Evolutionary conservation across 495 filamentous ascomycete genomes (phyloP).

Genomic region (Chaetomidium leptoderma): DNA sequence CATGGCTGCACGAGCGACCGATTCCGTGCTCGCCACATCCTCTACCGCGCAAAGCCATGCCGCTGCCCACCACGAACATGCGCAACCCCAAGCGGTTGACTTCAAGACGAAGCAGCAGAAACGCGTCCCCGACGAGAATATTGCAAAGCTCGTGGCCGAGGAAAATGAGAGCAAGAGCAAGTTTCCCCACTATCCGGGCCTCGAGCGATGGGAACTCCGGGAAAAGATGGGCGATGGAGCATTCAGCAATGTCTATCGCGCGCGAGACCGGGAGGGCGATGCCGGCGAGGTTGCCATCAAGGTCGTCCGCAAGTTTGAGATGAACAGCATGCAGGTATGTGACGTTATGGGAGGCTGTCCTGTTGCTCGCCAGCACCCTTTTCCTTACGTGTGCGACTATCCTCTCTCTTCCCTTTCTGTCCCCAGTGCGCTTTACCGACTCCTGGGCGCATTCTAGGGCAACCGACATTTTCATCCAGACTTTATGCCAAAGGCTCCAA

Average conservation of each 20-base stretch:
- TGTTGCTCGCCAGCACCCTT: constrained; percentile 29
- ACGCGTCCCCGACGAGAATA: constrained; percentile 59
- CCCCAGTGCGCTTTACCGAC: constrained; percentile 41
- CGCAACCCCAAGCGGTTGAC: constrained; percentile 26
- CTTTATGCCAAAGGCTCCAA: constrained; percentile 81
- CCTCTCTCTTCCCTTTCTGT: constrained; percentile 21
- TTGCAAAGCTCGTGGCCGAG: constrained; percentile 84
- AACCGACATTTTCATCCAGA: constrained; percentile 86
- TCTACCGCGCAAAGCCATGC: constrained; percentile 33
- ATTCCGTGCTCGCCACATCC: constrained; percentile 23
- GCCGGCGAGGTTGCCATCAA: constrained; percentile 91
- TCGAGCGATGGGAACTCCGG: constrained; percentile 82
- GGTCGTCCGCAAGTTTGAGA: constrained; percentile 96
- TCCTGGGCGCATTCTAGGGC: constrained; percentile 55
- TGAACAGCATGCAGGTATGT: constrained; percentile 96
- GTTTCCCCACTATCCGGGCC: constrained; percentile 83
- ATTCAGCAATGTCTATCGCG: constrained; percentile 97
- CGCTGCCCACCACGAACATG: constrained; percentile 50
- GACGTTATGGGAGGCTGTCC: constrained; percentile 20
- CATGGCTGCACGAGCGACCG: constrained; percentile 23
- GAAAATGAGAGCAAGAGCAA: constrained; percentile 80
- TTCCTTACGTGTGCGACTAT: constrained; percentile 4
- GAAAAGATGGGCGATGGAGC: constrained; percentile 99
- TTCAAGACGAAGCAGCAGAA: constrained; percentile 36
- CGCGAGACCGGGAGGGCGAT: constrained; percentile 64